Evolutionary conservation across 345 rosid species (phyloP).

Genomic region (Alliaria petiolata): DNA sequence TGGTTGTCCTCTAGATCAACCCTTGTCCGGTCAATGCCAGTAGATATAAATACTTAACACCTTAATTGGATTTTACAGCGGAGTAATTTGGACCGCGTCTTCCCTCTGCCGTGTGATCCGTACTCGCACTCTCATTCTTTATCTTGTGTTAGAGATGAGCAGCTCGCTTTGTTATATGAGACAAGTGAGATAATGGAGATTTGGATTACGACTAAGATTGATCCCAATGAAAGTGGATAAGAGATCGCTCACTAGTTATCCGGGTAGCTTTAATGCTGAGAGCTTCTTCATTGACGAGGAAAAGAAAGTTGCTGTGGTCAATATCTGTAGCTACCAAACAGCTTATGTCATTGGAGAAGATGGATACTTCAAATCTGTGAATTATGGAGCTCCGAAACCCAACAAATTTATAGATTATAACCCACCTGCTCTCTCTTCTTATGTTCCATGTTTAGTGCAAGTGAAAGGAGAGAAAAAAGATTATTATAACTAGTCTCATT

Average conservation of each 20-base stretch:
- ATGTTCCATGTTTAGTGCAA: background rate
- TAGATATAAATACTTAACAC: too few relatives aligned
- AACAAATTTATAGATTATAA: too few relatives aligned
- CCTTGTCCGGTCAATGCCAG: conserved; percentile 97
- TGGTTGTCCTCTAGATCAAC: conserved; percentile 99
- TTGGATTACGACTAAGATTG: background rate
- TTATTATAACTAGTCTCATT: too few relatives aligned
- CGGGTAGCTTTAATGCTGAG: background rate
- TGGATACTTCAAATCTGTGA: background rate
- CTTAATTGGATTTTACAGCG: background rate
- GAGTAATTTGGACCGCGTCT: background rate
- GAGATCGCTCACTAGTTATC: background rate
- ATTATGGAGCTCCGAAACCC: background rate
- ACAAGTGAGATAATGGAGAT: background rate
- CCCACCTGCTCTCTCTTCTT: background rate
- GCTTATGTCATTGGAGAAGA: background rate
- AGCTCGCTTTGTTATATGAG: background rate
- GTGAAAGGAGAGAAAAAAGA: background rate
- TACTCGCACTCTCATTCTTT: background rate
- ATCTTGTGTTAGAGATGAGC: background rate
- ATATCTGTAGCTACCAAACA: background rate
- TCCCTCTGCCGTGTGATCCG: background rate
- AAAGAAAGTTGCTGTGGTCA: background rate
- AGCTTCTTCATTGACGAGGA: background rate
- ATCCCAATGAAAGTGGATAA: background rate